Conservation (phyloP, 768 basidiomycete species). For the Dentipellis fragilis region DNA sequence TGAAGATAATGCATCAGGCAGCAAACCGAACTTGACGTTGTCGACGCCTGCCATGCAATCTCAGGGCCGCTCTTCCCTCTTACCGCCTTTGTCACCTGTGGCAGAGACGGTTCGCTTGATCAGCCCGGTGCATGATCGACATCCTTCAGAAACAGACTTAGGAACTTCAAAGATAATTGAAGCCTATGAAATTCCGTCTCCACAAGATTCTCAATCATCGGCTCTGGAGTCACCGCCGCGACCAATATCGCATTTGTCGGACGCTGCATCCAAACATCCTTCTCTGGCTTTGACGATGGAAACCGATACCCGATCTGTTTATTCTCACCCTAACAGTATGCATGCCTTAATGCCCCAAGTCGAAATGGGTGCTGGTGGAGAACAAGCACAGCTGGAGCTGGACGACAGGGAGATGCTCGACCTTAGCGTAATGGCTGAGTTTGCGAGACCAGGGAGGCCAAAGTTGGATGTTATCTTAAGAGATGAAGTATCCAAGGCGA, state of each 20-base stretch:
- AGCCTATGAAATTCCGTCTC: not conserved
- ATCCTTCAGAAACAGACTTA: not conserved
- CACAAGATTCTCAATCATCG: not conserved
- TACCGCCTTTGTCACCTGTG: not conserved
- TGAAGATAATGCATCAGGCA: not conserved
- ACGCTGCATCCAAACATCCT: not conserved
- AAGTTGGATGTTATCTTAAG: constrained; percentile 49
- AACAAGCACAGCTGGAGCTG: constrained; percentile 33
- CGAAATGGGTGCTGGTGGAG: constrained; percentile 11
- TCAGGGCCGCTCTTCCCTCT: not conserved
- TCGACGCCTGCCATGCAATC: not conserved
- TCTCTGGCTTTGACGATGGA: not conserved
- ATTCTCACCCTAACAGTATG: constrained; percentile 14
- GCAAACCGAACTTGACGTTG: not conserved
- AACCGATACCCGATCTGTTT: not conserved
- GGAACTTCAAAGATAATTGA: not conserved
- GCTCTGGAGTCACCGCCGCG: not conserved
- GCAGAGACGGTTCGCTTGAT: not conserved
- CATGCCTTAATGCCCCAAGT: constrained; percentile 18
- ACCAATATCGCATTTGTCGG: not conserved
- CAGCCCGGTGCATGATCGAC: not conserved
- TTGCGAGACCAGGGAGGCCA: constrained; percentile 57
- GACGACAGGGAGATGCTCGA: constrained; percentile 51
- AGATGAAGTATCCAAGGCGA: constrained; percentile 50
- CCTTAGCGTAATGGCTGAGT: constrained; percentile 48